Evolutionary conservation across 768 basidiomycete species (phyloP).

Genomic region (Lactifluus echinatus): DNA sequence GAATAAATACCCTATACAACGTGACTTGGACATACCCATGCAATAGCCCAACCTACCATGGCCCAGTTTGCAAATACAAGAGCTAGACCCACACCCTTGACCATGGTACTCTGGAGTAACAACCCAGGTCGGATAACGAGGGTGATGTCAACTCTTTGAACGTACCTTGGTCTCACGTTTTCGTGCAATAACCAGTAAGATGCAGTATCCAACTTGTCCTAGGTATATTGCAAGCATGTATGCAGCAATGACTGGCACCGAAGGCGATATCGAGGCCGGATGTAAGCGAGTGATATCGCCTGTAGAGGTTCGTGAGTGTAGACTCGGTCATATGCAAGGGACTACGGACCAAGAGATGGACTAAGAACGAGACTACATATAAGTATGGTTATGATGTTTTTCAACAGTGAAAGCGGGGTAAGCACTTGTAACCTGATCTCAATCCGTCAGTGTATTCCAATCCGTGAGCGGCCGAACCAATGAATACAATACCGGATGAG

Average conservation of each 20-base stretch:
- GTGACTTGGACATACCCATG: constrained; percentile 45
- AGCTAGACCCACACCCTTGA: constrained; percentile 72
- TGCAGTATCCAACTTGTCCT: constrained; percentile 73
- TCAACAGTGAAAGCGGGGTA: constrained; percentile 74
- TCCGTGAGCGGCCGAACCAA: not conserved
- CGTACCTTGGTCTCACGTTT: constrained; percentile 76
- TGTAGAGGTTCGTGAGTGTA: constrained; percentile 21
- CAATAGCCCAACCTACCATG: constrained; percentile 72
- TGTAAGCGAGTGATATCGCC: constrained; percentile 44
- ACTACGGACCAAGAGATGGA: constrained; percentile 47
- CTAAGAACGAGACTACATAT: constrained; percentile 60
- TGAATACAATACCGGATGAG: constrained; percentile 42
- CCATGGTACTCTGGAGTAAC: constrained; percentile 45
- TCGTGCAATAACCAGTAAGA: constrained; percentile 60
- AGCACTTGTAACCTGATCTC: constrained; percentile 65
- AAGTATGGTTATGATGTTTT: constrained; percentile 64
- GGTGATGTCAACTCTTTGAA: not conserved
- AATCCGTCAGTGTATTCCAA: not conserved
- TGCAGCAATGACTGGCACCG: constrained; percentile 43
- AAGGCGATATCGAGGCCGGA: constrained; percentile 68
- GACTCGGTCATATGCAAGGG: not conserved
- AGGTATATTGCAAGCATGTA: constrained; percentile 57
- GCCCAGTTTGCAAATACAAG: constrained; percentile 74
- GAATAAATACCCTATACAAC: not conserved
- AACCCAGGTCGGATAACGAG: constrained; percentile 10